Evolutionary conservation across 495 filamentous ascomycete species (phyloP), one percentile per base, ranked within the genome.

Genomic region (Chaetomidium leptoderma): DNA sequence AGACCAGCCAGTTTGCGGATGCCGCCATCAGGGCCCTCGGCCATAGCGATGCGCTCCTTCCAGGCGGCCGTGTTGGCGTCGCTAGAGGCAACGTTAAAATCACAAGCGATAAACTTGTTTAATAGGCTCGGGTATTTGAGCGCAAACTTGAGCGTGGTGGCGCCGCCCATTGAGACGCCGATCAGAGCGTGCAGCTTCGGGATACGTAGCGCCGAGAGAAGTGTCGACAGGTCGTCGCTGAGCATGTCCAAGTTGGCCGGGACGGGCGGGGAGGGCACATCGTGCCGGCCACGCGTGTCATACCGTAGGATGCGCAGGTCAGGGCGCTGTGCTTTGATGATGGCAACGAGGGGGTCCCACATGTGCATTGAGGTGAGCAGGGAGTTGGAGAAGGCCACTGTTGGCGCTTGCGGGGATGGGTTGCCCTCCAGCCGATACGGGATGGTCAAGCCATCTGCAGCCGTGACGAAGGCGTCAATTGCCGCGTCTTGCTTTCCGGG

Each of bases 161-260:
- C 85, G 42, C 89, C 89, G 59, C 89, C 89, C 70, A 91, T 84
- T 32, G 80, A 84, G 19, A 93, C 89, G 33, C 89, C 89, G 50
- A 91, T 76, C 6, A 91, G 64, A 0, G 78, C 74, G 48, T 82
- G 78, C 6, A 84, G 81, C 59, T 79, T 76, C 17, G 77, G 74
- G 36, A 88, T 83, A 26, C 84, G 78, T 46, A 89, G 73, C 5
- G 80, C 81, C 30, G 79, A 69, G 2, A 88, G 76, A 0, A 89
- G 66, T 7, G 68, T 68, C 49, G 77, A 76, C 14, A 91, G 72
- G 63, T 93, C 89, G 35, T 77, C 72, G 29, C 85, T 80, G 3
- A 91, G 75, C 14, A 86, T 61, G 67, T 89, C 84, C 36, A 91
- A 72, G 13, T 77, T 83, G 4, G 73, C 71, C 0, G 76, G 67